These are phyloP conservation scores for Kluyveromyces nonfermentans DNA, from an alignment of 805 yeast genomes.

Conservation along the genomic window DNA sequence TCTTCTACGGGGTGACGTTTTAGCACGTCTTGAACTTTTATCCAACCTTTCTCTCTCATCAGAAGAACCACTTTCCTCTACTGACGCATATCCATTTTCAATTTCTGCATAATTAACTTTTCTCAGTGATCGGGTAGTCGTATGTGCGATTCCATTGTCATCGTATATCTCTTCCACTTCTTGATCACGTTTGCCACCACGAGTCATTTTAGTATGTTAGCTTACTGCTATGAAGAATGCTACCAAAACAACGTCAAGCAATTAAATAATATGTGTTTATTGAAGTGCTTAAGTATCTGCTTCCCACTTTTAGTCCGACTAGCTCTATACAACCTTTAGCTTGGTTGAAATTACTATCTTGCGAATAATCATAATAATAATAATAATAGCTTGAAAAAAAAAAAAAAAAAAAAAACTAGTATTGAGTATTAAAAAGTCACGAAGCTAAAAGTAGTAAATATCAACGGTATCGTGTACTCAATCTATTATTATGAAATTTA, in stretches of 20 bases:
- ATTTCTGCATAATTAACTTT: constrained; percentile 31
- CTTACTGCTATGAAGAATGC: background rate
- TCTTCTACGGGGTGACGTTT: constrained; percentile 2
- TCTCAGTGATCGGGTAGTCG: constrained; percentile 27
- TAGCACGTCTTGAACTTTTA: constrained; percentile 4
- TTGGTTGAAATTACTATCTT: background rate
- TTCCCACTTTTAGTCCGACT: background rate
- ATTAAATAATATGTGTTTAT: too few species aligned
- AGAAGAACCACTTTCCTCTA: constrained; percentile 13
- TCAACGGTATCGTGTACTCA: too few species aligned
- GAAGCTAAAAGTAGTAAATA: too few species aligned
- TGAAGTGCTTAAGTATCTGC: background rate
- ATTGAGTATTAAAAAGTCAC: too few species aligned
- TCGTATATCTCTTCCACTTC: constrained; percentile 17
- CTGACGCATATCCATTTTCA: constrained; percentile 25
- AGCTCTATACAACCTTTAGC: background rate
- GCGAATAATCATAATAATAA: background rate
- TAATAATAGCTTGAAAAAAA: too few species aligned
- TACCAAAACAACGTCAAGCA: background rate
- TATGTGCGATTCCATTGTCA: constrained; percentile 22
- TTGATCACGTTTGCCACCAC: constrained; percentile 7
- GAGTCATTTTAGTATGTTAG: constrained; percentile 8
- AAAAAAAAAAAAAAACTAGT: background rate
- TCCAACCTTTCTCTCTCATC: background rate
- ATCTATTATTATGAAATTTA: too few species aligned